phyloP scores from a whole-genome alignment of 1,284 basidiomycete species.

The Tilletia setariae region DNA sequence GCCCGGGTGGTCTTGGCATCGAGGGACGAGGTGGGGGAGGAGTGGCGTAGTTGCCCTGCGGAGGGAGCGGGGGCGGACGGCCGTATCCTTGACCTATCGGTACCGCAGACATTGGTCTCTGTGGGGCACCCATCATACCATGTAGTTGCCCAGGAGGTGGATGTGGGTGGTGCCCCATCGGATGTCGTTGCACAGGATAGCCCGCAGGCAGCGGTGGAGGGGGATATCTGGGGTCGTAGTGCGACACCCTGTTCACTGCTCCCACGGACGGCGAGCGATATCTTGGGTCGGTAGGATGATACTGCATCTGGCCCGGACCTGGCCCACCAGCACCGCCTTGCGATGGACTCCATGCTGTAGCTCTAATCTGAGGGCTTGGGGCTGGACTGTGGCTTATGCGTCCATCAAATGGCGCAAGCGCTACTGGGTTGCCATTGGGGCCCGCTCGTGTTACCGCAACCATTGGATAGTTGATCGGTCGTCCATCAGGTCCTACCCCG shows the following conservation, averaged over 20 bases:
- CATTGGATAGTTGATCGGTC: constrained; percentile 3
- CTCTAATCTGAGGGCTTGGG: constrained; percentile 4
- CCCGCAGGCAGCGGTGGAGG: constrained; percentile 15
- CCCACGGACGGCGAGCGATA: constrained; percentile 4
- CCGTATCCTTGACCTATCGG: neutral
- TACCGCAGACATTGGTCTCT: constrained; percentile 10
- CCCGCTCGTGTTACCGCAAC: neutral
- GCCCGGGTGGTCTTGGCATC: neutral
- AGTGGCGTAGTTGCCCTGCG: neutral
- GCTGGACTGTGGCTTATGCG: constrained; percentile 11
- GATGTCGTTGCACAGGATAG: constrained; percentile 4
- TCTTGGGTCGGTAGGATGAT: constrained; percentile 6
- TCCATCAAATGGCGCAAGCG: neutral
- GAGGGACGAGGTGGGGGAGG: neutral
- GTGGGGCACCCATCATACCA: neutral
- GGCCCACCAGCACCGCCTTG: neutral
- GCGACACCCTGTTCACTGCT: neutral
- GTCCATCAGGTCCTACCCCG: neutral
- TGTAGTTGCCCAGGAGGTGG: neutral
- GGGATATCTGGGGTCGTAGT: constrained; percentile 16
- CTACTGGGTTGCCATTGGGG: neutral
- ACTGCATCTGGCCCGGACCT: neutral
- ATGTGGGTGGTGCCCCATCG: neutral
- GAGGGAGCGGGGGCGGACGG: constrained; percentile 12
- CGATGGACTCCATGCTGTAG: neutral